Base-by-base conservation (phyloP, 352 stramenopile species). In the Pilasporangium apinafurcum region DNA sequence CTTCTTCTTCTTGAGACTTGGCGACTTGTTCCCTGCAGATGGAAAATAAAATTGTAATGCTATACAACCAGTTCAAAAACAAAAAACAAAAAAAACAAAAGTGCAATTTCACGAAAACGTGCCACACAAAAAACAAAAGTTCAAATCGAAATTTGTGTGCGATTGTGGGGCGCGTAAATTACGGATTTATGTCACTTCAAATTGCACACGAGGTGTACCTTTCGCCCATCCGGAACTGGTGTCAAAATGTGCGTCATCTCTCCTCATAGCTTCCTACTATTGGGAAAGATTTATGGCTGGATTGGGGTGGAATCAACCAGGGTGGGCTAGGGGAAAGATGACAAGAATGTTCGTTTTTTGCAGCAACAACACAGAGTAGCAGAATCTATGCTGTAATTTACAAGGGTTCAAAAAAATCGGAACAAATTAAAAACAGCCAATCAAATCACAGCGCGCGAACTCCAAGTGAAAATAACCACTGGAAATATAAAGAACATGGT, bases 1-100 rank as follows among this genome's bases (percentile, higher is more conserved):
- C 47, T 17, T 28, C 24, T 52, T 48, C 30, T 29, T 17, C n/a
- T 32, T 32, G 45, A 37, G 34, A 24, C 35, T 55, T 59, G 39
- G 37, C 37, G 39, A 44, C 26, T 63, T 67, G 25, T 44, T 46
- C 30, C 39, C 41, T 60, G 27, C 44, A 58, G 37, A 48, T 31
- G 33, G 66, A 34, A 65, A 64, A 70, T 75, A 73, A 42, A 33
- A 49, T 68, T 71, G 46, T 75, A 62, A 65, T 26, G 17, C 20
- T 34, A 10, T 50, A 33, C 29, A 8, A 26, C 18, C 20, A 32
- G 10, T 56, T 37, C 29, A 24, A 36, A 31, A 16, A 6, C 8
- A 8, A 27, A 41, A 37, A 37, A 27, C 22, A 22, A 20, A 8
- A 1, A 14, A 3, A 18, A 18, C 26, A 30, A 14, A 14, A 14